phyloP scores from a whole-genome alignment of 306 rosid genomes.

The Biancaea sappan region DNA sequence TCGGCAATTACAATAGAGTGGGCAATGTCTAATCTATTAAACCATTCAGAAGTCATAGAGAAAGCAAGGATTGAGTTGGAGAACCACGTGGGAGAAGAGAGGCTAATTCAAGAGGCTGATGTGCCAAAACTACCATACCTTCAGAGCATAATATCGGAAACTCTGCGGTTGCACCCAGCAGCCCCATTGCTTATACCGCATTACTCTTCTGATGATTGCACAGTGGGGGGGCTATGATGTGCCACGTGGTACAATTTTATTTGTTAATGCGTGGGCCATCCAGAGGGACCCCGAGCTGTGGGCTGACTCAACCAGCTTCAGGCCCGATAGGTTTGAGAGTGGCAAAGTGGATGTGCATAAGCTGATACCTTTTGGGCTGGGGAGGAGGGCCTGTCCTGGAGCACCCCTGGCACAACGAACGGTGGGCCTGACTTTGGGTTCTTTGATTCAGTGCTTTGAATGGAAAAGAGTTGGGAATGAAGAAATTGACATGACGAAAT shows the following conservation, averaged over 20 bases:
- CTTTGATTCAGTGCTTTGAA: conserved; percentile 60
- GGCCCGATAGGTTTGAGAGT: conserved; percentile 51
- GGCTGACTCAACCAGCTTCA: conserved; percentile 48
- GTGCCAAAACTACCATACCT: conserved; percentile 51
- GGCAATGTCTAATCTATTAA: conserved; percentile 58
- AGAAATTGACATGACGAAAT: conserved; percentile 50
- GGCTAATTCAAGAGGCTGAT: conserved; percentile 48
- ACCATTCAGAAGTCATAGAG: conserved; percentile 47
- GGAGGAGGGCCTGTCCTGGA: conserved; percentile 60
- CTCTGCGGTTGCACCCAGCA: conserved; percentile 46
- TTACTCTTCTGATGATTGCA: conserved; percentile 46
- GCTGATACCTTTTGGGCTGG: conserved; percentile 55
- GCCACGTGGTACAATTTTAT: conserved; percentile 47
- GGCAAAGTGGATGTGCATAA: background rate
- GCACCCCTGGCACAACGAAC: conserved; percentile 46
- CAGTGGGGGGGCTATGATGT: conserved; percentile 44
- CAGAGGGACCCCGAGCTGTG: conserved; percentile 56
- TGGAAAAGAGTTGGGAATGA: conserved; percentile 46
- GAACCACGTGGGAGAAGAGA: conserved; percentile 39
- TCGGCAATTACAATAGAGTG: conserved; percentile 57
- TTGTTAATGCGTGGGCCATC: conserved; percentile 65
- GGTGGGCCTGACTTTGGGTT: conserved; percentile 43
- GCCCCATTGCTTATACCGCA: conserved; percentile 55
- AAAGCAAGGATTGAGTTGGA: conserved; percentile 54
- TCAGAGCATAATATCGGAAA: conserved; percentile 48